Base-by-base conservation (phyloP, 192 early-diverging fungal genomes). In the Entomortierella chlamydospora region DNA sequence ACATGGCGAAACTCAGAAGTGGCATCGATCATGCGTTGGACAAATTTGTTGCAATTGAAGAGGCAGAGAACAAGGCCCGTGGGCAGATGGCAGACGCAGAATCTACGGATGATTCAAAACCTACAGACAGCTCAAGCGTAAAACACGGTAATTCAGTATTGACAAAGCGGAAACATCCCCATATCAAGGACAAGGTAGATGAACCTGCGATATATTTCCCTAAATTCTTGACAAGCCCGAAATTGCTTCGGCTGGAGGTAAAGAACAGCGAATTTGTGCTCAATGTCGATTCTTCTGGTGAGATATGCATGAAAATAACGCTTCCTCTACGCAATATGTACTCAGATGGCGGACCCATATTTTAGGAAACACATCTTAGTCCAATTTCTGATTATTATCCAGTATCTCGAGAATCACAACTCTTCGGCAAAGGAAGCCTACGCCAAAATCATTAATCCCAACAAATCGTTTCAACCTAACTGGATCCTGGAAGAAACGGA, bases 301-400 rank as follows among this genome's bases (percentile, higher is more conserved):
- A n/a, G n/a, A n/a, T n/a, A n/a, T n/a, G n/a, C n/a, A n/a, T n/a
- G n/a, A n/a, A n/a, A n/a, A n/a, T n/a, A n/a, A n/a, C n/a, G n/a
- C n/a, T n/a, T n/a, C n/a, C n/a, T n/a, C n/a, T n/a, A n/a, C n/a
- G n/a, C n/a, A n/a, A n/a, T n/a, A 43, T 63, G 4, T 42, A 25
- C 23, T 18, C 84, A 98, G 91, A 83, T 98, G 22, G 80, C 83
- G 15, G 97, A 99, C 64, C 83, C 90, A 10, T 82, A 89, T 57
- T 95, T 97, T 74, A 90, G 96, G 54, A 91, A 94, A 45, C 94
- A 94, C 66, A 88, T 98, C 9, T 82, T 98, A 30, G 83, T 96
- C 23, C 96, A 98, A 78, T 84, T 93, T 30, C 77, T 95, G n/a
- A 95, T 98, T n/a, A 83, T 95, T 11, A 81, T 95, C 22, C 91